Evolutionary conservation across 2,329 filamentous ascomycete genomes (phyloP), one percentile per base, ranked within the genome.

Genomic region (Cercospora zeina): DNA sequence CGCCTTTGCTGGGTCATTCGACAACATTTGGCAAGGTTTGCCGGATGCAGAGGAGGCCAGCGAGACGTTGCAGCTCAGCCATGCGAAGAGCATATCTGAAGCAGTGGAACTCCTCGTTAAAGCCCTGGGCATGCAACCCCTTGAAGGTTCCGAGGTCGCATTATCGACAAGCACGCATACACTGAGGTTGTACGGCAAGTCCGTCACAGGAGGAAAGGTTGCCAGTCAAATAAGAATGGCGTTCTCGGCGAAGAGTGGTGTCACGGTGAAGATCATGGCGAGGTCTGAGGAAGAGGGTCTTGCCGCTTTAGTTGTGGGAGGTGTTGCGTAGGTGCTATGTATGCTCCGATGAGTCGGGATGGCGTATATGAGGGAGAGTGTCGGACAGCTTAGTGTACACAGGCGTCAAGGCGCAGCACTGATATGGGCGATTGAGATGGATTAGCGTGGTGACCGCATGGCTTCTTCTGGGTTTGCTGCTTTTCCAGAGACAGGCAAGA

Each of bases 121-220:
- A 77, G 84, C 89, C 0, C 84, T 99, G 27, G 96, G 91, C 33
- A 82, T 99, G 72, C 95, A 97, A 77, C 91, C 95, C 11, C 84
- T 99, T 50, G 95, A 99, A 71, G 95, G 93, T 70, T 96, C 90
- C 33, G 95, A 99, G 69, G 88, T 99, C 39, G 89, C 91, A 0
- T 82, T 96, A 69, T 96, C 88, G 73, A 89, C 89, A 72, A 93
- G 88, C 63, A 97, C 93, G 65, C 95, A 99, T 77, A 93, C 92
- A 3, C 87, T 99, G 75, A 97, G 96, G 80, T 82, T 99, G 36
- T 89, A 97, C 76, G 95, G 95, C 75, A 97, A 97, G 86, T 96
- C 91, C 47, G 88, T 97, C 65, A 87, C 85, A 34, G 95, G 93
- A 36, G 95, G 95, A 68, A 89, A 89, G 72, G 93, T 99, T 14